A percentile compares a stretch with the other conserved stretches of the same genome.
These are phyloP conservation scores for Fusarium udum DNA, from an alignment of 2,329 filamentous ascomycete species.

Conservation along the genomic window DNA sequence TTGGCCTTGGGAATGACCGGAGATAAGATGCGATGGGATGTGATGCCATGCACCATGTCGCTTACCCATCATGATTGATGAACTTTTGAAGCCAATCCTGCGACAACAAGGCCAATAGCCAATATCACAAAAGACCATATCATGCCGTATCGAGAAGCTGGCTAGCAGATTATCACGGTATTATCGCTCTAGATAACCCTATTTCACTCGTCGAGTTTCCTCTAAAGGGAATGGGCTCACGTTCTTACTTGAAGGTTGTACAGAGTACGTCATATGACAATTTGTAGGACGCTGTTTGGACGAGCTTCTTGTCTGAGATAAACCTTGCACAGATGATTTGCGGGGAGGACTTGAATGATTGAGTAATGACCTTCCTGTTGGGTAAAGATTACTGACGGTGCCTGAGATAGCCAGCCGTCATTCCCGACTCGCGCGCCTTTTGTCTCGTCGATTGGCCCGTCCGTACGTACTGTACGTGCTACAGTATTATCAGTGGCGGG, in stretches of 20 bases:
- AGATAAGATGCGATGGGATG: background rate
- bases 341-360: conserved; percentile 7
- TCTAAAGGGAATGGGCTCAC: background rate
- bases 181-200: conserved; percentile 6
- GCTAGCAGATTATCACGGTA: conserved; percentile 6
- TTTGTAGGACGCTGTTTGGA: conserved; percentile 6
- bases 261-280: conserved; percentile 28
- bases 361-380: conserved; percentile 29
- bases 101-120: background rate
- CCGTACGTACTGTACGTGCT: background rate
- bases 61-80: background rate
- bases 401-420: conserved; percentile 14
- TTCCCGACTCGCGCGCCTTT: conserved; percentile 10
- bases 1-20: conserved; percentile 25
- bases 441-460: conserved; percentile 2
- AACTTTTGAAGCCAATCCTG: conserved; percentile 12
- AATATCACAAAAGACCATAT: background rate
- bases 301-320: conserved; percentile 2
- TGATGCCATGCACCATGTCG: background rate
- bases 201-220: background rate
- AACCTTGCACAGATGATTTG: conserved; percentile 7
- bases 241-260: background rate
- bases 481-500: background rate
- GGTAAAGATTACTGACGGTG: conserved; percentile 16
- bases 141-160: conserved; percentile 23